Evolutionary conservation across 2,329 filamentous ascomycete genomes (phyloP), one percentile per base, ranked within the genome.

Genomic region (Fusarium albosuccineum): DNA sequence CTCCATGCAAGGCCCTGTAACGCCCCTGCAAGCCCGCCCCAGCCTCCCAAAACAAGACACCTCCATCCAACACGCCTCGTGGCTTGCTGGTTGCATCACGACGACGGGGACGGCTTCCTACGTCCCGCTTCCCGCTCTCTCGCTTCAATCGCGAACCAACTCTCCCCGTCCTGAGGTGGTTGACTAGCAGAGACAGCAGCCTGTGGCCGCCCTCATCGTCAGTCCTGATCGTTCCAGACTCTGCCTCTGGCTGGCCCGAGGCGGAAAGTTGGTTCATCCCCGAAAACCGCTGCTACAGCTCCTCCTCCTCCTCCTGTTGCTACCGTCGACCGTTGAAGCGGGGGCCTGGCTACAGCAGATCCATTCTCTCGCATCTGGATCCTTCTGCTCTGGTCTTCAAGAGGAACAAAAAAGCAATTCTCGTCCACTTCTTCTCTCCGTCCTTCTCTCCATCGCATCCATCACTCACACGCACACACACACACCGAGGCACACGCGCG

Each of bases 241-340:
- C 22, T 22, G 22, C 22, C 22, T 22, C 22, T 22, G 22, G 22
- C 22, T 22, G 22, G 22, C 22, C 22, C 22, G 39, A 36, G 29
- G 9, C 3, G 22, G 22, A 45, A 14, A 45, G 51, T 45, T 54
- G 40, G 40, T 22, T 54, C 51, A 45, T 37, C 40, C 22, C 51
- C 33, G 51, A 26, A 63, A 59, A 39, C 54, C 42, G 36, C 56
- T 53, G 36, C 53, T 41, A 22, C 22, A 22, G 22, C 22, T 22
- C 1, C 22, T 22, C 3, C 22, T 22, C 22, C 22, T 22, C 22
- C 22, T 22, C 22, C 22, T 22, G 22, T 22, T 22, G 22, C 22
- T 22, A 45, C 40, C 46, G 14, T 49, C 16, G 61, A 66, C 65
- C 65, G 65, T 68, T 68, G 52, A 55, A 62, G 65, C 57, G 65